A percentile compares a stretch with the other conserved stretches of the same genome.
phyloP scores from a whole-genome alignment of 2,329 filamentous ascomycete species.

The Grosmannia huntii region DNA sequence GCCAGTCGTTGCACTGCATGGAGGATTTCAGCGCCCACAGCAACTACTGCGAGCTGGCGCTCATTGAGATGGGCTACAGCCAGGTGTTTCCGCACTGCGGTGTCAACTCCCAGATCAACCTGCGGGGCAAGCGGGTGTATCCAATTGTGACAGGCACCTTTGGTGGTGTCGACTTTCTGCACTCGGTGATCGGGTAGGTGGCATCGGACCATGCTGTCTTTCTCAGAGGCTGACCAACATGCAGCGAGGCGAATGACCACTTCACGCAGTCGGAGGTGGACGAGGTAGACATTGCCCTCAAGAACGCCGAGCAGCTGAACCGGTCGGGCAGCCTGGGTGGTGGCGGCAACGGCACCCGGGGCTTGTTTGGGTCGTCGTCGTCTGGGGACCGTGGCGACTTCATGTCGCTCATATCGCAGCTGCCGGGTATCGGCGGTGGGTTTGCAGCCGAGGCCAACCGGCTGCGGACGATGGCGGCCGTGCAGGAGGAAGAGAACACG shows the following conservation, averaged over 20 bases:
- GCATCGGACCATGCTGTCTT: background rate
- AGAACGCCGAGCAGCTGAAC: slow-evolving; percentile 46
- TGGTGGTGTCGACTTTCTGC: slow-evolving; percentile 72
- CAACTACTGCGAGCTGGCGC: slow-evolving; percentile 68
- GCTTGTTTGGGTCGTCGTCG: slow-evolving; percentile 22
- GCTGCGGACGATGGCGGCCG: slow-evolving; percentile 47
- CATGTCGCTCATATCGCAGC: slow-evolving; percentile 58
- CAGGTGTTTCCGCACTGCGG: slow-evolving; percentile 67
- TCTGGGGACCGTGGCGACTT: slow-evolving; percentile 39
- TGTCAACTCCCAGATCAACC: slow-evolving; percentile 48
- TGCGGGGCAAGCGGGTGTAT: slow-evolving; percentile 54
- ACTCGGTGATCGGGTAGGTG: slow-evolving; percentile 48
- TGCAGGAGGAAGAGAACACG: slow-evolving; percentile 48
- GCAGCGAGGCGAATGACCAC: slow-evolving; percentile 60
- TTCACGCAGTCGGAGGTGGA: slow-evolving; percentile 78
- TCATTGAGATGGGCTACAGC: slow-evolving; percentile 57
- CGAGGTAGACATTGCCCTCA: slow-evolving; percentile 62
- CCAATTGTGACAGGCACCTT: slow-evolving; percentile 62
- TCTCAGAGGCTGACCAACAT: background rate
- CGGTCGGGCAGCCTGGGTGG: slow-evolving; percentile 13
- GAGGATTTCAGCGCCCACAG: slow-evolving; percentile 73
- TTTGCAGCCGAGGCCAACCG: slow-evolving; percentile 54
- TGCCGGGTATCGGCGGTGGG: slow-evolving; percentile 57
- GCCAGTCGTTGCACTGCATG: slow-evolving; percentile 64
- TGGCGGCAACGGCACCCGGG: slow-evolving; percentile 17